phyloP scores from a whole-genome alignment of 495 filamentous ascomycete species.

The Penicillium cinerascens region DNA sequence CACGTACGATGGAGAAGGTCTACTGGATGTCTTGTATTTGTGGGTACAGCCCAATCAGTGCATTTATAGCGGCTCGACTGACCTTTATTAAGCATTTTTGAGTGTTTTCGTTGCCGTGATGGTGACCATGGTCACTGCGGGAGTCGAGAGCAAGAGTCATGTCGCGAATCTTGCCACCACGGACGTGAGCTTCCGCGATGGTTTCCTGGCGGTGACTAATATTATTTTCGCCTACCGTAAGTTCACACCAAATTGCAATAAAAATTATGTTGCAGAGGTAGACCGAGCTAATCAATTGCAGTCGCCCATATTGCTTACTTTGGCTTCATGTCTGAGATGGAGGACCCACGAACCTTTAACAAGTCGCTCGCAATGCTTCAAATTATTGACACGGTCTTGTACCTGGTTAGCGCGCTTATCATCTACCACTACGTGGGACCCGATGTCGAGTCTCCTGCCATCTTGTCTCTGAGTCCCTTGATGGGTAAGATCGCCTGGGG shows the following conservation, averaged over 20 bases:
- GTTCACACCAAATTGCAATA: neutral
- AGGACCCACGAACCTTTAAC: slow-evolving; percentile 59
- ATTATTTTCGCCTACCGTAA: slow-evolving; percentile 45
- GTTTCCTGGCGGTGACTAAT: slow-evolving; percentile 32
- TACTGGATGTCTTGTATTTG: slow-evolving; percentile 58
- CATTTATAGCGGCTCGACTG: neutral
- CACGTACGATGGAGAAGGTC: slow-evolving; percentile 58
- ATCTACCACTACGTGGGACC: slow-evolving; percentile 72
- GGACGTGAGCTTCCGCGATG: slow-evolving; percentile 23
- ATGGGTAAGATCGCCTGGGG: slow-evolving; percentile 72
- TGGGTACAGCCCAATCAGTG: slow-evolving; percentile 11
- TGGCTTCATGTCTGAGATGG: slow-evolving; percentile 72
- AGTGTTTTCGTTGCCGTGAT: slow-evolving; percentile 65
- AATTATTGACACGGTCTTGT: slow-evolving; percentile 60
- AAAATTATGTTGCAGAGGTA: neutral
- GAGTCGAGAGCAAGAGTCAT: slow-evolving; percentile 33
- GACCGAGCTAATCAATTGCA: slow-evolving; percentile 13
- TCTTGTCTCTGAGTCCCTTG: slow-evolving; percentile 57
- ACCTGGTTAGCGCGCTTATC: slow-evolving; percentile 43
- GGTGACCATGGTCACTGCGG: slow-evolving; percentile 65
- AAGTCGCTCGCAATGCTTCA: slow-evolving; percentile 65
- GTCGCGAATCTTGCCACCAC: slow-evolving; percentile 18
- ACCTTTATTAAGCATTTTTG: slow-evolving; percentile 42
- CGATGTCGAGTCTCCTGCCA: slow-evolving; percentile 65
- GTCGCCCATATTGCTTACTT: slow-evolving; percentile 71